Conservation (phyloP, 1,284 basidiomycete genomes). For the Trametes hirsuta region DNA sequence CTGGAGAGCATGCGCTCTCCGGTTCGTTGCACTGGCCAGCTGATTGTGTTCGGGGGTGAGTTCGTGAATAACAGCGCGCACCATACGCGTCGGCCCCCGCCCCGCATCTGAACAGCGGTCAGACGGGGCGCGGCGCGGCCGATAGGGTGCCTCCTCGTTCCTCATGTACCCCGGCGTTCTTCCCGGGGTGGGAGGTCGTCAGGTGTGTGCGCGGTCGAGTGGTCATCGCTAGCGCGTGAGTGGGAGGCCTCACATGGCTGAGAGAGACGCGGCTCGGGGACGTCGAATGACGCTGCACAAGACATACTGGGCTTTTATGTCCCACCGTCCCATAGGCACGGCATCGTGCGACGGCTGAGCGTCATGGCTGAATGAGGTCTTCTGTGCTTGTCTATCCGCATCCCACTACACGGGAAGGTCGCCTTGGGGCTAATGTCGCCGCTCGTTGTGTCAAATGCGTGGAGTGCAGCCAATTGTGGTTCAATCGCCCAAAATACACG, state of each 20-base stretch:
- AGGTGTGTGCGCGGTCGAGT: slow-evolving; percentile 9
- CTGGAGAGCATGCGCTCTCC: neutral
- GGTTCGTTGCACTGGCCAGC: neutral
- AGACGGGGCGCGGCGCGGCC: slow-evolving; percentile 3
- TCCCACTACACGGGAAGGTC: slow-evolving; percentile 8
- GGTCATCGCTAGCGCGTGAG: slow-evolving; percentile 1
- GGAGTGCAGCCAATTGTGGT: neutral
- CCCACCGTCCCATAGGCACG: slow-evolving; percentile 24
- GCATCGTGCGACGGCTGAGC: slow-evolving; percentile 16
- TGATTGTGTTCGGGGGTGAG: slow-evolving; percentile 19
- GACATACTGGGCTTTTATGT: slow-evolving; percentile 32
- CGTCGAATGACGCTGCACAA: slow-evolving; percentile 17
- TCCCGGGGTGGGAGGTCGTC: slow-evolving; percentile 9
- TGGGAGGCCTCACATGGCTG: slow-evolving; percentile 14
- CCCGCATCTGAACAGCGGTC: slow-evolving; percentile 12
- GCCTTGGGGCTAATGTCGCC: slow-evolving; percentile 3
- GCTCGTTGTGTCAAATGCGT: neutral
- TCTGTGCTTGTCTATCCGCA: slow-evolving; percentile 8
- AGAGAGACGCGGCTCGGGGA: slow-evolving; percentile 18
- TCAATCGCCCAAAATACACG: neutral
- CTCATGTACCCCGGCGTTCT: slow-evolving; percentile 12
- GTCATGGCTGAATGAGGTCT: slow-evolving; percentile 11
- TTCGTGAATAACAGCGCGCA: neutral
- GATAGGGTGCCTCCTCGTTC: slow-evolving; percentile 5
- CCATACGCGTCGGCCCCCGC: slow-evolving; percentile 12